Evolutionary conservation across 2,329 filamentous ascomycete genomes (phyloP).

Genomic region (Aschersonia sp.): DNA sequence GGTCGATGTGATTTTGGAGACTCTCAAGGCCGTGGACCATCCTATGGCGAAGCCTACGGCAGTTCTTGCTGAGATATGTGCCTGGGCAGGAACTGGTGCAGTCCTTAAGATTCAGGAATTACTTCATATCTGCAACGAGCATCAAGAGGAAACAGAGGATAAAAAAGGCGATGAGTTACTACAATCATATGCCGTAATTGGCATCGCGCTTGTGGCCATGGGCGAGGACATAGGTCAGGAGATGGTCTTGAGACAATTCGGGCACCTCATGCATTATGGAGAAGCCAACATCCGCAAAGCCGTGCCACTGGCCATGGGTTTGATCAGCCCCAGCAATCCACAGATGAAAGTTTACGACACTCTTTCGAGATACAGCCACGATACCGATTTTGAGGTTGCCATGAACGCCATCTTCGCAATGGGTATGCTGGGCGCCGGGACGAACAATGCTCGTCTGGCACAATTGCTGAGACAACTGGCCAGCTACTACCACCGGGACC

Average conservation of each 20-base stretch:
- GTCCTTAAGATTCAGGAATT: constrained; percentile 96
- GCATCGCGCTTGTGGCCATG: constrained; percentile 90
- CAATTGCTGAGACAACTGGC: constrained; percentile 89
- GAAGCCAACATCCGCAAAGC: constrained; percentile 94
- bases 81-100: constrained; percentile 93
- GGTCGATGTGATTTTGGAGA: constrained; percentile 95
- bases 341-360: constrained; percentile 99
- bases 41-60: constrained; percentile 95
- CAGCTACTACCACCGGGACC: constrained; percentile 95
- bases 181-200: constrained; percentile 90
- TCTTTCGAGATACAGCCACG: constrained; percentile 90
- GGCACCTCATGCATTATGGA: constrained; percentile 97
- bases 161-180: constrained; percentile 93
- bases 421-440: constrained; percentile 91
- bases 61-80: constrained; percentile 89
- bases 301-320: constrained; percentile 89
- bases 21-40: constrained; percentile 90
- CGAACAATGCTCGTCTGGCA: constrained; percentile 92
- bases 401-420: constrained; percentile 99
- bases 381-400: constrained; percentile 95
- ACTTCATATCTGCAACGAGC: constrained; percentile 94
- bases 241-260: constrained; percentile 96
- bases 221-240: constrained; percentile 97
- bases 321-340: constrained; percentile 93
- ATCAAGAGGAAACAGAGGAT: constrained; percentile 85